These are phyloP conservation scores for Pseudogymnoascus sp. DNA, from an alignment of 2,329 filamentous ascomycete species.

Conservation along the genomic window DNA sequence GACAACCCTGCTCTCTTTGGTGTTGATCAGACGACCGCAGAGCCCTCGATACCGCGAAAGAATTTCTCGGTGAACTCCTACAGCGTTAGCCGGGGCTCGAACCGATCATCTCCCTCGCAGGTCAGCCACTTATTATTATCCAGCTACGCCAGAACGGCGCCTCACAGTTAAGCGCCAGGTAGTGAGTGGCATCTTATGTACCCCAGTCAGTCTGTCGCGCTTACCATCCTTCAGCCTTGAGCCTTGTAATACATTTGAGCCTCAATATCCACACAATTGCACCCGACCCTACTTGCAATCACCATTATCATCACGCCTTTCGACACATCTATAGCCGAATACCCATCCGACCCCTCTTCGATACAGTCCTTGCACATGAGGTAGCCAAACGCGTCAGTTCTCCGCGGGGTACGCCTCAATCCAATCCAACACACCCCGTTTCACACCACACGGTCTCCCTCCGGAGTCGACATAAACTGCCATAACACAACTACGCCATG, in stretches of 20 bases:
- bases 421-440: not conserved
- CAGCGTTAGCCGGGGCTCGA: not conserved
- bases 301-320: not conserved
- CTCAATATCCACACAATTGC: not conserved
- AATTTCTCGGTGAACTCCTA: not conserved
- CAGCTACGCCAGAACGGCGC: not conserved
- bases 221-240: not conserved
- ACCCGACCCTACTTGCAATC: not conserved
- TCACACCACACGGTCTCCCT: not conserved
- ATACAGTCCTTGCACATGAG: not conserved
- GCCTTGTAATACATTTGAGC: not conserved
- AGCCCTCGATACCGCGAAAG: not conserved
- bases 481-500: not conserved
- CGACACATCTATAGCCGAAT: not conserved
- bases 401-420: not conserved
- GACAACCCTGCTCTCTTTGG: constrained; percentile 1
- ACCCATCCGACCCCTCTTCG: not conserved
- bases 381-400: not conserved
- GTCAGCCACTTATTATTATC: not conserved
- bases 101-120: not conserved
- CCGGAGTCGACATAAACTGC: no score
- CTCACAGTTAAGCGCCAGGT: not conserved
- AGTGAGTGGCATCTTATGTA: not conserved
- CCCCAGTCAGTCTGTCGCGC: not conserved
- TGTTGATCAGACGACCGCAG: not conserved